These are phyloP conservation scores for Suillus tomentosus DNA, from an alignment of 768 basidiomycete genomes.

Conservation along the genomic window DNA sequence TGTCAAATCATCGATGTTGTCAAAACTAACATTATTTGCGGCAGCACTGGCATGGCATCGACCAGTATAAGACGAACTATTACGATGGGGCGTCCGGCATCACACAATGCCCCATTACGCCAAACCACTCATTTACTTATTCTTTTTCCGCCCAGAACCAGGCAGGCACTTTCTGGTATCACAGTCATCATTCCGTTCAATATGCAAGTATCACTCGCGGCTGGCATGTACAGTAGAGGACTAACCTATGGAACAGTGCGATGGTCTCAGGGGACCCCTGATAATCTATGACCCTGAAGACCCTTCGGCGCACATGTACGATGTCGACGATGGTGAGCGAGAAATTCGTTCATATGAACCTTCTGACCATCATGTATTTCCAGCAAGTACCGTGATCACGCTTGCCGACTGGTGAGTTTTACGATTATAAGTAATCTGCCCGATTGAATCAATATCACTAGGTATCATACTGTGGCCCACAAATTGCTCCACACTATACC, in stretches of 20 bases:
- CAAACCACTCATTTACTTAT: conserved; percentile 23
- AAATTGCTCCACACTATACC: conserved; percentile 21
- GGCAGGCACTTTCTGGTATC: conserved; percentile 37
- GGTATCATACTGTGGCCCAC: conserved; percentile 23
- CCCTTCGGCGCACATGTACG: conserved; percentile 40
- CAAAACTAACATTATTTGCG: not conserved
- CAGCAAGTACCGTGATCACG: conserved; percentile 45
- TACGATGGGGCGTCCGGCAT: conserved; percentile 46
- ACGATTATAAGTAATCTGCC: not conserved
- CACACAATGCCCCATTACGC: conserved; percentile 33
- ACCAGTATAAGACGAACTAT: conserved; percentile 43
- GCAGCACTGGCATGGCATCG: conserved; percentile 60
- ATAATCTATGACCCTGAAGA: conserved; percentile 47
- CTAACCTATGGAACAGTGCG: conserved; percentile 15
- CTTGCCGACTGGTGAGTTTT: conserved; percentile 38
- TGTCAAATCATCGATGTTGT: not conserved
- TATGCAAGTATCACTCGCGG: conserved; percentile 25
- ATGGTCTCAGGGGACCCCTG: conserved; percentile 30
- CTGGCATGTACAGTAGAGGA: not conserved
- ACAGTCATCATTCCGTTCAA: conserved; percentile 40
- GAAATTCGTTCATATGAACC: not conserved
- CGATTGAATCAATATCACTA: conserved; percentile 5
- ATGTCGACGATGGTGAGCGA: conserved; percentile 43
- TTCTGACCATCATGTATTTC: not conserved
- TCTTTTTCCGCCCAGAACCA: conserved; percentile 25